Evolutionary conservation across 2,329 filamentous ascomycete species (phyloP), one percentile per base, ranked within the genome.

Genomic region (Colletotrichum liriopes): DNA sequence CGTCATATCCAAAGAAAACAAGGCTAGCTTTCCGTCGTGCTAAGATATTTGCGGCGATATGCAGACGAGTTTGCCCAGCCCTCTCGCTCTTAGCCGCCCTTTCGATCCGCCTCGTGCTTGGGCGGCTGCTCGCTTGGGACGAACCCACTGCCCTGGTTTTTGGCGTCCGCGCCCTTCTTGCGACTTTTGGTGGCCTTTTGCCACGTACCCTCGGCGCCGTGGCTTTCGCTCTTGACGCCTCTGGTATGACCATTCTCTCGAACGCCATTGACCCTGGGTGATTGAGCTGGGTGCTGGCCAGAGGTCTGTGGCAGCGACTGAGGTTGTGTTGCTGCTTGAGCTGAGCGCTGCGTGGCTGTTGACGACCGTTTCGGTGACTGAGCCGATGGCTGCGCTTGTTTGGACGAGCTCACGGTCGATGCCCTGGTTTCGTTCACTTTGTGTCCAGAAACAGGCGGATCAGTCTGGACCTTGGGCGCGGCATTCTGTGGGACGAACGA

Each of bases 91-190:
- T 84, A 92, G 60, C 90, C 90, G 2, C 90, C 90, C 76, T 92
- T 92, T 71, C 90, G 87, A 72, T 92, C 90, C 2, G 86, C 87
- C 16, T 88, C 87, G 65, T 90, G 86, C 79, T 86, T 89, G 3
- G 90, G 90, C 26, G 82, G 82, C 78, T 86, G 85, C 78, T 92
- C 90, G 71, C 84, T 83, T 8, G 81, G 45, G 7, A 60, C 77
- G 29, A 78, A 78, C 4, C 80, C 81, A 68, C 85, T 86, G 9
- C 78, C 78, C 59, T 81, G 79, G 77, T 84, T 84, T 77, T 89
- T 91, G 67, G 81, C 77, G 18, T 88, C 86, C n/a, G 76, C 76
- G 2, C 81, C 83, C 79, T 87, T 89, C 78, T 88, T 89, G 74
- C 85, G 86, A 9, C 83, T 77, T 75, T 90, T 90, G 26, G 83